A percentile compares a stretch with the other conserved stretches of the same genome.
These are phyloP conservation scores for Melampsora americana DNA, from an alignment of 1,284 basidiomycete species.

Conservation along the genomic window DNA sequence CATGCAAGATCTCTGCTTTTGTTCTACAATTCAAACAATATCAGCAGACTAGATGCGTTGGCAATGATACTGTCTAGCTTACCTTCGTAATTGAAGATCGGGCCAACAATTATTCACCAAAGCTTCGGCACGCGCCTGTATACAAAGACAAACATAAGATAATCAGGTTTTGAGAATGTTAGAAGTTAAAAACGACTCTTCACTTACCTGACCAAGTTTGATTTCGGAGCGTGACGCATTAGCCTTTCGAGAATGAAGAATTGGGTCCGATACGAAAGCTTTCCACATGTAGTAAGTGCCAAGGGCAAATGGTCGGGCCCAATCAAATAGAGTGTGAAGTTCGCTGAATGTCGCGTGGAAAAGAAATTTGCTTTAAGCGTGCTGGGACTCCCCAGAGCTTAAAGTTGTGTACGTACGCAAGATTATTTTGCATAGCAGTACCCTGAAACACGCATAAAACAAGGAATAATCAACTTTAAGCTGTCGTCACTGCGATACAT, in stretches of 20 bases:
- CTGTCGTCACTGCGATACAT: too few relatives aligned
- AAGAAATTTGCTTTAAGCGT: too few relatives aligned
- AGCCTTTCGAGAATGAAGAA: conserved; percentile 21
- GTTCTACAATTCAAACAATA: conserved; percentile 14
- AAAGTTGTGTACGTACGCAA: conserved; percentile 18
- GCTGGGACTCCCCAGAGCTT: too few relatives aligned
- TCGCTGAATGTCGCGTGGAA: conserved; percentile 13
- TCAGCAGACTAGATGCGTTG: too few relatives aligned
- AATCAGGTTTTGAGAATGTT: neutral
- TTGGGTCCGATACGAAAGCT: conserved; percentile 33
- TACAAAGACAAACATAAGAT: neutral
- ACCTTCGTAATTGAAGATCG: conserved; percentile 38
- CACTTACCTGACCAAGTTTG: conserved; percentile 19
- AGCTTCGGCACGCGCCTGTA: conserved; percentile 23
- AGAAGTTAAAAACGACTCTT: neutral
- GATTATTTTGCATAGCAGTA: conserved; percentile 39
- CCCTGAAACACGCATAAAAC: conserved; percentile 7
- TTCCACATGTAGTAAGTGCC: conserved; percentile 37
- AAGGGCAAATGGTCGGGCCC: conserved; percentile 35
- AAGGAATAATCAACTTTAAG: too few relatives aligned
- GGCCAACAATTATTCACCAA: conserved; percentile 41
- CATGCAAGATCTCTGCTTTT: conserved; percentile 38
- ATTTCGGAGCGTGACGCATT: conserved; percentile 37
- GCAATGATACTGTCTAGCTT: neutral
- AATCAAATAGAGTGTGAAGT: conserved; percentile 37